phyloP scores from a whole-genome alignment of 2,329 filamentous ascomycete genomes.

The Taxawa tesnikishii region DNA sequence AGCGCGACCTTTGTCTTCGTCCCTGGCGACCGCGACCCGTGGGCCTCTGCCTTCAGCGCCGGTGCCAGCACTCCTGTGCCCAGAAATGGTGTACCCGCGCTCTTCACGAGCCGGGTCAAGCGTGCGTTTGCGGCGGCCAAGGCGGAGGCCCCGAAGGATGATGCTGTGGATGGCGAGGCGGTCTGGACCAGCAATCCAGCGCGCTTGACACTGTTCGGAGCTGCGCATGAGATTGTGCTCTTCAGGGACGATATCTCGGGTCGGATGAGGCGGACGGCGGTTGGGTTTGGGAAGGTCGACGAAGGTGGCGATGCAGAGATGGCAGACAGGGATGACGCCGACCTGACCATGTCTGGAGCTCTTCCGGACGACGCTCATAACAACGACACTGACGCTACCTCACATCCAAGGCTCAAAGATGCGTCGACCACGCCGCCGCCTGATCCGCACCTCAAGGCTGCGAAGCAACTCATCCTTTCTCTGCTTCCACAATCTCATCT shows the following conservation, averaged over 20 bases:
- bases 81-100: slow-evolving; percentile 60
- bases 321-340: slow-evolving; percentile 8
- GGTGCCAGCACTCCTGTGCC: slow-evolving; percentile 62
- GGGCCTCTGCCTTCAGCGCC: slow-evolving; percentile 73
- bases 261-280: slow-evolving; percentile 62
- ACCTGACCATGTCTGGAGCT: slow-evolving; percentile 17
- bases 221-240: slow-evolving; percentile 74
- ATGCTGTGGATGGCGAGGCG: slow-evolving; percentile 53
- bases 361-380: slow-evolving; percentile 10
- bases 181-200: slow-evolving; percentile 85
- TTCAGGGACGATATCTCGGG: slow-evolving; percentile 79
- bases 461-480: slow-evolving; percentile 62
- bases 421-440: slow-evolving; percentile 7
- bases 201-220: slow-evolving; percentile 72
- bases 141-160: slow-evolving; percentile 42
- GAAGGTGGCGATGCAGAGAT: slow-evolving; percentile 13
- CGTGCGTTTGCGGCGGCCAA: slow-evolving; percentile 71
- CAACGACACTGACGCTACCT: background rate
- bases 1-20: slow-evolving; percentile 82
- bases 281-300: slow-evolving; percentile 49
- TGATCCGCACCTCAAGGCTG: slow-evolving; percentile 15
- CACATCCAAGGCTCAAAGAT: background rate
- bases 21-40: slow-evolving; percentile 95
- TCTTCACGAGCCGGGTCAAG: slow-evolving; percentile 81
- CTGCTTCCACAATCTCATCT: slow-evolving; percentile 83